These are phyloP conservation scores for Neurospora sp. DNA, from an alignment of 2,329 filamentous ascomycete genomes.

Conservation along the genomic window DNA sequence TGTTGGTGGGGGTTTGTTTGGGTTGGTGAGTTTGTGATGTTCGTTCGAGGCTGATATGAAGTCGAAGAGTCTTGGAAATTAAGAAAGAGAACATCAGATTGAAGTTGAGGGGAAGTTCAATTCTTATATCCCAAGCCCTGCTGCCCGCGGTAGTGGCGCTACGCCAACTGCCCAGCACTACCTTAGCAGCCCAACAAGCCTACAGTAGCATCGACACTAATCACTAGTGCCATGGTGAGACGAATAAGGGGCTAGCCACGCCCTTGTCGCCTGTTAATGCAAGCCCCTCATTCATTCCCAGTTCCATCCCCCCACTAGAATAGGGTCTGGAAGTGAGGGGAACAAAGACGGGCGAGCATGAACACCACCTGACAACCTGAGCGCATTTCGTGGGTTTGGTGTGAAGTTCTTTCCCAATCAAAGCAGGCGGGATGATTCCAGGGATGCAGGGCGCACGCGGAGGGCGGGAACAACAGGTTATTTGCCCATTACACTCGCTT, in stretches of 20 bases:
- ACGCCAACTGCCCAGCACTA: neutral
- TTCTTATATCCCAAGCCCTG: neutral
- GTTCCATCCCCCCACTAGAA: neutral
- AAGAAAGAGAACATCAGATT: neutral
- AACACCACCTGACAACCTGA: neutral
- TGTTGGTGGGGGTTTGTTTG: conserved; percentile 1
- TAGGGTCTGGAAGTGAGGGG: neutral
- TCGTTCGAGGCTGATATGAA: neutral
- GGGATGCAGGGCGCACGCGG: neutral
- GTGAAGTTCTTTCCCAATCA: neutral
- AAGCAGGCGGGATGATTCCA: neutral
- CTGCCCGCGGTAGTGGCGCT: neutral
- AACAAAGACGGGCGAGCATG: neutral
- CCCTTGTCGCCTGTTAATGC: neutral
- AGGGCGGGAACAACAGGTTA: neutral
- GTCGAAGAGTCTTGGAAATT: neutral
- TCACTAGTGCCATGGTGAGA: neutral
- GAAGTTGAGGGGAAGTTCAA: neutral
- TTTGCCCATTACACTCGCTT: neutral
- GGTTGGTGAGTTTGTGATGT: neutral
- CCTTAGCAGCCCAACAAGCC: neutral
- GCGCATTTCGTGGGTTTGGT: neutral
- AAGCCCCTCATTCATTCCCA: neutral
- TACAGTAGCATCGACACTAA: neutral
- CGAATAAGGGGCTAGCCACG: neutral